These are phyloP conservation scores for Bipolaris victoriae DNA, from an alignment of 2,329 filamentous ascomycete genomes.

Conservation along the genomic window DNA sequence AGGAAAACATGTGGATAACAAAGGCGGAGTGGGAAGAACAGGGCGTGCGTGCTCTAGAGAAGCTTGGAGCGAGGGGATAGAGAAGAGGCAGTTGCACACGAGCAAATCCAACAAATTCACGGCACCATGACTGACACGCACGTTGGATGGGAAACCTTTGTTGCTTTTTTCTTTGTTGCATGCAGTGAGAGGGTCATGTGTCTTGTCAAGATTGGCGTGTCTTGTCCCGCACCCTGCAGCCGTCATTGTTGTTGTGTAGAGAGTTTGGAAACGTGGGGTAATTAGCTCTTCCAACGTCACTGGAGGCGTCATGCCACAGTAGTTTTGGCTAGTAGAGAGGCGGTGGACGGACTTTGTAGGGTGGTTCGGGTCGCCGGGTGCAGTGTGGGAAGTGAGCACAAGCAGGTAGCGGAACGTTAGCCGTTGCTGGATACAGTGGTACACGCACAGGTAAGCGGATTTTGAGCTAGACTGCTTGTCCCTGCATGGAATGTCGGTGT, in stretches of 20 bases:
- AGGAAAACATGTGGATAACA: slow-evolving; percentile 98
- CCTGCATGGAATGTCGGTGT: neutral
- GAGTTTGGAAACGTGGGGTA: neutral
- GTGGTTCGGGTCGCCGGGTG: slow-evolving; percentile 13
- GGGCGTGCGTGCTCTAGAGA: slow-evolving; percentile 82
- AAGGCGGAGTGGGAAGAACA: slow-evolving; percentile 98
- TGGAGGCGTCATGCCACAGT: neutral
- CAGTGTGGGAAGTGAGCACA: slow-evolving; percentile 18
- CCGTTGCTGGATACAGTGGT: neutral
- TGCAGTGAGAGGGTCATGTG: slow-evolving; percentile 9
- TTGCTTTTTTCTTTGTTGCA: neutral
- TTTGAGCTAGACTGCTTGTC: neutral
- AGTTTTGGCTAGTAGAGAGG: neutral
- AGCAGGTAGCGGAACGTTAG: slow-evolving; percentile 17
- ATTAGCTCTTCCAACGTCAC: neutral
- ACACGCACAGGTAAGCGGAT: neutral
- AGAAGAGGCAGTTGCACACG: slow-evolving; percentile 17
- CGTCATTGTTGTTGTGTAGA: neutral
- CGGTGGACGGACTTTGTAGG: slow-evolving; percentile 6
- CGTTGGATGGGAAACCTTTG: neutral
- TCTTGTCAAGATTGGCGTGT: neutral
- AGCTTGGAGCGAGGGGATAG: slow-evolving; percentile 81
- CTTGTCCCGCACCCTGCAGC: slow-evolving; percentile 2
- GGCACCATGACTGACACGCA: neutral
- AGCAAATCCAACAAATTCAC: slow-evolving; percentile 17